phyloP scores from a whole-genome alignment of 1,284 basidiomycete species.

The Schizophyllum commune region DNA sequence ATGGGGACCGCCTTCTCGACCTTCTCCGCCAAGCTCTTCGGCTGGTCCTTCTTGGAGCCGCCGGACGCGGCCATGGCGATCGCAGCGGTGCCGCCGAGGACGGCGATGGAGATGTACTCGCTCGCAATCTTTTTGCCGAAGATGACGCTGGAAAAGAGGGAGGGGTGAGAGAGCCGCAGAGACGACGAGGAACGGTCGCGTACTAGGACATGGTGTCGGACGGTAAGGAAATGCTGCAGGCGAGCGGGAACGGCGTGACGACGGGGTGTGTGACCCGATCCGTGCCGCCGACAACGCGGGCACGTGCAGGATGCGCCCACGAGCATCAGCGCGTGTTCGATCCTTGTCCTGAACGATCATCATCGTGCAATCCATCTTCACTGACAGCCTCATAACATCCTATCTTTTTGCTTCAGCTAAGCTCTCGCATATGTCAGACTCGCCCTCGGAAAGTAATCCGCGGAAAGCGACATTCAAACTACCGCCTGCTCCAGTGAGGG shows the following conservation, averaged over 20 bases:
- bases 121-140: conserved; percentile 69
- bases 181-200: not conserved
- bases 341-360: not conserved
- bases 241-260: not conserved
- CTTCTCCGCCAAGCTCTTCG: conserved; percentile 34
- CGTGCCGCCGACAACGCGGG: not conserved
- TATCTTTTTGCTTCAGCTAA: not conserved
- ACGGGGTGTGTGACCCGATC: not conserved
- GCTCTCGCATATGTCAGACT: not conserved
- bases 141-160: conserved; percentile 40
- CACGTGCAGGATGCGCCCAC: not conserved
- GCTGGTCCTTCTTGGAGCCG: conserved; percentile 38
- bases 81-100: conserved; percentile 44
- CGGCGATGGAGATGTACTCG: conserved; percentile 67
- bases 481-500: not conserved
- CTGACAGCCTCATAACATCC: no score
- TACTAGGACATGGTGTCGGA: not conserved
- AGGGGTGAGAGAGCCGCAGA: not conserved
- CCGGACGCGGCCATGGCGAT: conserved; percentile 45
- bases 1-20: conserved; percentile 56
- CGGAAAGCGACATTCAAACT: not conserved
- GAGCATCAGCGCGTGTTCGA: not conserved
- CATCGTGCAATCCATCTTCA: no score
- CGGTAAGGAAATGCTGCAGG: not conserved
- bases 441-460: not conserved